Conservation (phyloP, 2,329 filamentous ascomycete species). For the Arthrobotrys sphaeroides region DNA sequence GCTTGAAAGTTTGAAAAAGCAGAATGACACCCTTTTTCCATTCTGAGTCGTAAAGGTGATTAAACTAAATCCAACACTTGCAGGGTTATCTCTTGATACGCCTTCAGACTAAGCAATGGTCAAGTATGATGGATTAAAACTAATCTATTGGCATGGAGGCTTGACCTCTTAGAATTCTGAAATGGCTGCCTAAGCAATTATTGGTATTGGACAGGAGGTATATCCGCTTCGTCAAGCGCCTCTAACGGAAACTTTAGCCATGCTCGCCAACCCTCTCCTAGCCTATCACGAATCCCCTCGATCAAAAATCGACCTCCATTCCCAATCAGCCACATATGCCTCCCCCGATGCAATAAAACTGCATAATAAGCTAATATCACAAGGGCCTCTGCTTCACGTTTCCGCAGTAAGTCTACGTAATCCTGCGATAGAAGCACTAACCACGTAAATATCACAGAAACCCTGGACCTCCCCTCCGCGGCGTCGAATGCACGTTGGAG, state of each 20-base stretch:
- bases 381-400: slow-evolving; percentile 62
- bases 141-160: too few species aligned
- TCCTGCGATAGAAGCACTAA: slow-evolving; percentile 60
- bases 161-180: too few species aligned
- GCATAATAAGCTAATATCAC: slow-evolving; percentile 66
- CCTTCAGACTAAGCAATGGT: too few species aligned
- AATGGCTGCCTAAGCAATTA: too few species aligned
- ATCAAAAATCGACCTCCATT: slow-evolving; percentile 59
- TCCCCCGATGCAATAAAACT: slow-evolving; percentile 63
- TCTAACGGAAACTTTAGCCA: slow-evolving; percentile 56
- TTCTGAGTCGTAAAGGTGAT: too few species aligned
- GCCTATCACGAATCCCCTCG: slow-evolving; percentile 55
- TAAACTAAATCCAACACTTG: too few species aligned
- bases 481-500: slow-evolving; percentile 60
- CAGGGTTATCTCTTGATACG: too few species aligned
- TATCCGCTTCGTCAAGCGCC: not conserved
- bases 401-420: slow-evolving; percentile 61
- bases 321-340: slow-evolving; percentile 62
- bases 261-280: slow-evolving; percentile 59
- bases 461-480: slow-evolving; percentile 14
- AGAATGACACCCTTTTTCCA: too few species aligned
- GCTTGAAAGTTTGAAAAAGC: too few species aligned
- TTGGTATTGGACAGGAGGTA: too few species aligned
- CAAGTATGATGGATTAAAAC: too few species aligned
- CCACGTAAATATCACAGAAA: slow-evolving; percentile 61